phyloP scores from a whole-genome alignment of 2,329 filamentous ascomycete species.

The Fusarium chaquense region DNA sequence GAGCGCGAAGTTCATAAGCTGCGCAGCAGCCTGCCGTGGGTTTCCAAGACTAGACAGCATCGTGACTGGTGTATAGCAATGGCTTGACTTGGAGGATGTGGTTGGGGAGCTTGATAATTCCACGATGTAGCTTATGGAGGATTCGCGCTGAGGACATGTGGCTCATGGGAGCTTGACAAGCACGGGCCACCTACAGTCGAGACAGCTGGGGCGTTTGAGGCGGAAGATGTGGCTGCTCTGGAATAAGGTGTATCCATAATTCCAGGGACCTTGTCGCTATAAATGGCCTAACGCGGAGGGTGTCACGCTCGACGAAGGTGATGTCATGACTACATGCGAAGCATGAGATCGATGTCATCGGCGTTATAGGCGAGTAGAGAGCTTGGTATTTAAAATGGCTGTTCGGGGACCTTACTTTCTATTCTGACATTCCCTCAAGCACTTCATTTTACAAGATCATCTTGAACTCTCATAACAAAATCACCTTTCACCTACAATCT shows the following conservation, averaged over 20 bases:
- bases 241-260: slow-evolving; percentile 17
- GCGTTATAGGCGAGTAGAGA: slow-evolving; percentile 23
- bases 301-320: slow-evolving; percentile 30
- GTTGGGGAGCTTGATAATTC: slow-evolving; percentile 34
- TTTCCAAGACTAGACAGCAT: slow-evolving; percentile 80
- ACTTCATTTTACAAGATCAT: background rate
- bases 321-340: slow-evolving; percentile 46
- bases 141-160: slow-evolving; percentile 37
- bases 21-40: slow-evolving; percentile 82
- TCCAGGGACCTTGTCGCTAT: slow-evolving; percentile 32
- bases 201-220: slow-evolving; percentile 34
- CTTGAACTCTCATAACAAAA: background rate
- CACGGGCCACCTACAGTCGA: slow-evolving; percentile 22
- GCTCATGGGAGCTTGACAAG: slow-evolving; percentile 35
- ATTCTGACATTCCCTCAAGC: background rate
- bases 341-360: slow-evolving; percentile 47
- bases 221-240: slow-evolving; percentile 26
- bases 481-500: background rate
- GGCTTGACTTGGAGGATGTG: background rate
- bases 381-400: slow-evolving; percentile 33
- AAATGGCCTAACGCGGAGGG: slow-evolving; percentile 35
- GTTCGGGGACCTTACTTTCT: background rate
- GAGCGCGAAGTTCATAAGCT: slow-evolving; percentile 90
- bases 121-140: slow-evolving; percentile 37
- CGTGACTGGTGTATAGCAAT: slow-evolving; percentile 6